phyloP scores from a whole-genome alignment of 257 asterid genomes.

The Solanum habrochaites region DNA sequence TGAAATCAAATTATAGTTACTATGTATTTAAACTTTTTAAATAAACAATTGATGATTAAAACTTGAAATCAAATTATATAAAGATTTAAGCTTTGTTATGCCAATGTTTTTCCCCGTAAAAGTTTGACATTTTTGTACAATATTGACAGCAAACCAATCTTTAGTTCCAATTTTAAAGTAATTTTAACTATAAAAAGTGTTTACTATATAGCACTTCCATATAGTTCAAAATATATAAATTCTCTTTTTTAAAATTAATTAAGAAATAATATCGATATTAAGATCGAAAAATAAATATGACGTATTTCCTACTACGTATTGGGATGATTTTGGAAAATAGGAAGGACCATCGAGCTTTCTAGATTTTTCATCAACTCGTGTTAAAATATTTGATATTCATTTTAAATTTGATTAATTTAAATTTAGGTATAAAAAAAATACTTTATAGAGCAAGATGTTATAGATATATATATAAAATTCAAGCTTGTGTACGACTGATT shows the following conservation, averaged over 20 bases:
- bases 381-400: too few species aligned
- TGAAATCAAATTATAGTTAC: too few species aligned
- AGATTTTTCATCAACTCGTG: not conserved
- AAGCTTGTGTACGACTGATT: too few species aligned
- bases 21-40: too few species aligned
- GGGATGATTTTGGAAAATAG: not conserved
- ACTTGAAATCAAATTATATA: too few species aligned
- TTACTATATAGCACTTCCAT: not conserved
- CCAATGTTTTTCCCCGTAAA: not conserved
- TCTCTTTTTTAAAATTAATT: too few species aligned
- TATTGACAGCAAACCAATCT: not conserved
- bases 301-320: not conserved
- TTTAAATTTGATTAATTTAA: too few species aligned
- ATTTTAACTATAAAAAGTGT: not conserved
- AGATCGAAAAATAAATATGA: too few species aligned
- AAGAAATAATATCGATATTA: too few species aligned
- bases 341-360: not conserved
- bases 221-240: not conserved
- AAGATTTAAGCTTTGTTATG: not conserved
- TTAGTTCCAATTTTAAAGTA: not conserved
- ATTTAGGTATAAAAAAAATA: accelerated
- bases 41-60: too few species aligned
- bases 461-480: not conserved
- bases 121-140: not conserved
- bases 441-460: not conserved